A percentile compares a stretch with the other conserved stretches of the same genome.
phyloP scores from a whole-genome alignment of 192 early-diverging fungal genomes.

The Funneliformis mosseae region DNA sequence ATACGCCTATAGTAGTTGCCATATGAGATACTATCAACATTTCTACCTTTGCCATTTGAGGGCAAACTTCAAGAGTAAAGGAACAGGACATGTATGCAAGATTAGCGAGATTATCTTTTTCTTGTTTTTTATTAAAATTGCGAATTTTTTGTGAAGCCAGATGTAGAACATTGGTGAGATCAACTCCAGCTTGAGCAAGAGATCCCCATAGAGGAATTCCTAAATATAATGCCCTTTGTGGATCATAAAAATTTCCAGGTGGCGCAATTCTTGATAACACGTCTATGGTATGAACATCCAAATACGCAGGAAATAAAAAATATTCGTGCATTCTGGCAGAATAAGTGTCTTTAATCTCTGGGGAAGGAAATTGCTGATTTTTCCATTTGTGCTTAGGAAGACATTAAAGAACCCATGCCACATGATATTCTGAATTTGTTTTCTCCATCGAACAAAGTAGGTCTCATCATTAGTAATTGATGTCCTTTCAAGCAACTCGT shows the following conservation, averaged over 20 bases:
- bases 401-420: slow-evolving; percentile 3
- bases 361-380: not conserved
- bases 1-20: slow-evolving; percentile 7
- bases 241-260: not conserved
- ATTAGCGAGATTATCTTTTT: slow-evolving; percentile 7
- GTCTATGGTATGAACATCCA: slow-evolving; percentile 5
- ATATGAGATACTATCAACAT: slow-evolving; percentile 15
- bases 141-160: slow-evolving; percentile 23
- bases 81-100: slow-evolving; percentile 2
- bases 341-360: not conserved
- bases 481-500: not conserved
- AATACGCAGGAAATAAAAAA: slow-evolving; percentile 11
- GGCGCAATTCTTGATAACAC: not conserved
- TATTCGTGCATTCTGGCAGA: not conserved
- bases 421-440: not conserved
- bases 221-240: slow-evolving; percentile 1
- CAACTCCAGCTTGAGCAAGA: not conserved
- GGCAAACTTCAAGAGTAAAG: slow-evolving; percentile 5
- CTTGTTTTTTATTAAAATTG: slow-evolving; percentile 20
- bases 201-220: slow-evolving; percentile 5
- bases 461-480: not conserved
- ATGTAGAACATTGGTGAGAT: not conserved
- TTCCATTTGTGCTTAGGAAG: not conserved
- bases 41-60: not conserved
- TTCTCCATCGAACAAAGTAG: slow-evolving; percentile 7